Base-by-base conservation (phyloP, 2,329 filamentous ascomycete genomes). In the Phialophora chinensis region DNA sequence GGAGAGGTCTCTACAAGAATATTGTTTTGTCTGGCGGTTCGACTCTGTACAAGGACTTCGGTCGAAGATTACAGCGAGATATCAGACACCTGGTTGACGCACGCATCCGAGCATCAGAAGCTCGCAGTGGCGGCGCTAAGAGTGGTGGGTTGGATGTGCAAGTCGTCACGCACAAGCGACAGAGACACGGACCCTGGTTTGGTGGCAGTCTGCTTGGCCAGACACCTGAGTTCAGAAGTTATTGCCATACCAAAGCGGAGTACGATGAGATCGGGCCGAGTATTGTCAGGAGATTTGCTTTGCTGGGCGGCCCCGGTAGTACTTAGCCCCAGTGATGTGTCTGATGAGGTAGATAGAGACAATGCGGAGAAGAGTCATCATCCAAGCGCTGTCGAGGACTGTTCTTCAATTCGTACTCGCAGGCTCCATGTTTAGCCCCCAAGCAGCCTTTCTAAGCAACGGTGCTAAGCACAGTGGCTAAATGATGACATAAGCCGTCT, bases 41-140 rank as follows among this genome's bases (percentile, higher is more conserved):
- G 73, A 99, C 95, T 25, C 84, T 99, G 69, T 99, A 98, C 87
- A 97, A 98, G 82, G 93, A 99, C 81, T 99, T 99, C 80, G 95
- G 95, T 29, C 89, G 95, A 72, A 88, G 95, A 77, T 85, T 99
- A 83, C 96, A 99, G 82, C 89, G 95, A 77, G 96, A 99, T 77
- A 99, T 99, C 77, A 92, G 95, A 81, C 92, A 97, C 77, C 82
- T 99, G 66, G 95, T 98, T 50, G 95, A 99, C 76, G 92, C 90
- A 20, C 88, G 95, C 73, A 97, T 99, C 77, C 89, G 91, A 74
- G 93, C 93, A 20, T 97, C 93, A 68, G 96, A 99, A 83, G 89
- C 90, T 60, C 88, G 91, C 75, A 97, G 93, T 75, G 94, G 94
- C 72, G 93, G 94, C 67, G 94, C 93, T 64, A 93, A 90, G 83